phyloP scores from a whole-genome alignment of 192 early-diverging fungal species.

The Coemansia sp. region DNA sequence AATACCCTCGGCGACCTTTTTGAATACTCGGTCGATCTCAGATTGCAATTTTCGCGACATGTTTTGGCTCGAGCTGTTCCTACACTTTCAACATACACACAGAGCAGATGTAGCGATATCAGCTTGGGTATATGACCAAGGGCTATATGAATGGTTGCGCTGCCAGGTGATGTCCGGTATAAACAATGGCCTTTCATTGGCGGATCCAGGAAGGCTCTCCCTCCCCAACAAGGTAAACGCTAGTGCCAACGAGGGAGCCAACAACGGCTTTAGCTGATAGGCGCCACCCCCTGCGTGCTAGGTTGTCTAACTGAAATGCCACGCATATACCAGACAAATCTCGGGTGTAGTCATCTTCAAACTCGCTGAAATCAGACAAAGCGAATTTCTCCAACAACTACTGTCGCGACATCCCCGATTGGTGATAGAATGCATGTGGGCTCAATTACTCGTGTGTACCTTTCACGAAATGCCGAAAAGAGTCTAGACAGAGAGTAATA shows the following conservation, averaged over 20 bases:
- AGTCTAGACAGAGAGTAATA: background rate
- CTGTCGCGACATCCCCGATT: background rate
- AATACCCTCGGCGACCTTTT: slow-evolving; percentile 95
- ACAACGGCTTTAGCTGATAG: background rate
- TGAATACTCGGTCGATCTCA: slow-evolving; percentile 95
- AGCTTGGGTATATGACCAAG: background rate
- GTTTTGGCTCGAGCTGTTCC: background rate
- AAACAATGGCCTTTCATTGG: slow-evolving; percentile 11
- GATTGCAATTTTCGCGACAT: slow-evolving; percentile 57
- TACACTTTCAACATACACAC: slow-evolving; percentile 7
- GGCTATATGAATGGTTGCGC: background rate
- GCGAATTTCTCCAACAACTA: background rate
- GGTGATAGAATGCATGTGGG: background rate
- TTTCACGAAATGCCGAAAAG: slow-evolving; percentile 8
- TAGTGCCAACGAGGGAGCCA: background rate
- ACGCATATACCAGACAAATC: background rate
- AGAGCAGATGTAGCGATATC: background rate
- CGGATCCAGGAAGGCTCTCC: slow-evolving; percentile 2
- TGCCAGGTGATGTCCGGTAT: background rate
- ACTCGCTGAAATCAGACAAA: background rate
- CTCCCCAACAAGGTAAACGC: background rate
- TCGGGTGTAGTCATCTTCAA: background rate
- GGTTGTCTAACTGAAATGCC: background rate
- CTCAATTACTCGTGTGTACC: slow-evolving; percentile 6
- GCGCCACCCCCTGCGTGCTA: background rate